phyloP scores from a whole-genome alignment of 2,329 filamentous ascomycete species.

The Phaeoacremonium minimum region DNA sequence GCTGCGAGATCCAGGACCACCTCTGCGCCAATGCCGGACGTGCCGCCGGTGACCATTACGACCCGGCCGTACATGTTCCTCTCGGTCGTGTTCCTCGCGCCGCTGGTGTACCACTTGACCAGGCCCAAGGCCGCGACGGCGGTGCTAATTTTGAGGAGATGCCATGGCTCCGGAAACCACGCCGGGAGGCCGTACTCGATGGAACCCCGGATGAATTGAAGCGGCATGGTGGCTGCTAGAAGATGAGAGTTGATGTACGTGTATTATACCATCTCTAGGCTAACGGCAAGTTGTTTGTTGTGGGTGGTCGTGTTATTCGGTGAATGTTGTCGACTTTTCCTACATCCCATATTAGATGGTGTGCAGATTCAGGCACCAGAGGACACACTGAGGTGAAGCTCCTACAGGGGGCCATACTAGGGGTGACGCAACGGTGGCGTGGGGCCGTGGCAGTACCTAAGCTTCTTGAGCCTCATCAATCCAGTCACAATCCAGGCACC shows the following conservation, averaged over 20 bases:
- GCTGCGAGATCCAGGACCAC: conserved; percentile 70
- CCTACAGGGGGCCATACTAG: too few species aligned
- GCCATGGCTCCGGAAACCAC: conserved; percentile 39
- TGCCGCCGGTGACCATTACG: conserved; percentile 89
- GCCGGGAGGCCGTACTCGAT: conserved; percentile 43
- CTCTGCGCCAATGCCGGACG: conserved; percentile 82
- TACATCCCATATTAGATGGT: too few species aligned
- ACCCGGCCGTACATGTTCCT: conserved; percentile 90
- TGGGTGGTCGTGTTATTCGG: not conserved
- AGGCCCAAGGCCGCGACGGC: conserved; percentile 33
- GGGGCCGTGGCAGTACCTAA: too few species aligned
- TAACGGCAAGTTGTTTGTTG: too few species aligned
- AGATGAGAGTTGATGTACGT: too few species aligned
- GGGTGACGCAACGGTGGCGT: too few species aligned
- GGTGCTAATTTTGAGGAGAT: conserved; percentile 32
- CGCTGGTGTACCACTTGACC: conserved; percentile 73
- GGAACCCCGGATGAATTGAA: conserved; percentile 44
- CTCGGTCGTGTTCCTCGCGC: conserved; percentile 69
- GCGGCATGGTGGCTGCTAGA: conserved; percentile 36
- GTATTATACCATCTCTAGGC: too few species aligned
- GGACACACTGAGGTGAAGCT: too few species aligned
- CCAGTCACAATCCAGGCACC: too few species aligned
- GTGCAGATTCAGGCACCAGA: too few species aligned
- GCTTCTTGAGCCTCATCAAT: too few species aligned
- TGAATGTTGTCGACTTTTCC: not conserved